Evolutionary conservation across 139 green algal genomes (phyloP).

Genomic region (Ettlia oleoabundans): DNA sequence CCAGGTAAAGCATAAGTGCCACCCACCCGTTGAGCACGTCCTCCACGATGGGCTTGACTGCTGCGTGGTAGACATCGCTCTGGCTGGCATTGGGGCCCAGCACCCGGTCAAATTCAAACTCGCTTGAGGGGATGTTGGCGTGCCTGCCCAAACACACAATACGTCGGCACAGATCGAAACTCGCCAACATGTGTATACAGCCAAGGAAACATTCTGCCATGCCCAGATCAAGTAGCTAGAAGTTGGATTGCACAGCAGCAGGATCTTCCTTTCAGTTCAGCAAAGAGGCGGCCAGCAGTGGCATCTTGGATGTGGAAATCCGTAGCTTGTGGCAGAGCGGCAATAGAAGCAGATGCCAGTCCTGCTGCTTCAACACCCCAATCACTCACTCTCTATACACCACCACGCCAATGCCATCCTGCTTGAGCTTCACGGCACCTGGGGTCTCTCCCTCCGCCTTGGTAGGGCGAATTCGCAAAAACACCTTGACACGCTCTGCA

Average conservation of each 20-base stretch:
- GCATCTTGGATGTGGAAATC: too few relatives aligned
- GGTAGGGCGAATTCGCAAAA: conserved; percentile 50
- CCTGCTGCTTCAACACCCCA: too few relatives aligned
- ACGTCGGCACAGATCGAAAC: not conserved
- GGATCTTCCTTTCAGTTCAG: too few relatives aligned
- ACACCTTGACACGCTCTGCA: conserved; percentile 59
- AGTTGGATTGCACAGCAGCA: too few relatives aligned
- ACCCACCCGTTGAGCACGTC: conserved; percentile 73
- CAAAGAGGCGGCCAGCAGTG: too few relatives aligned
- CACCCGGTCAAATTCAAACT: conserved; percentile 66
- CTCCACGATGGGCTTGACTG: conserved; percentile 66
- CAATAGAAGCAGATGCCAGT: too few relatives aligned
- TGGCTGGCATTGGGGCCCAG: conserved; percentile 63
- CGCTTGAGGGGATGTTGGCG: conserved; percentile 6
- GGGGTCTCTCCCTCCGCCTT: conserved; percentile 39
- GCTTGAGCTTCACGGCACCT: conserved; percentile 32
- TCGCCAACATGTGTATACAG: too few relatives aligned
- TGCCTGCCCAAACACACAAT: not conserved
- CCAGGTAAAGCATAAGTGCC: too few relatives aligned
- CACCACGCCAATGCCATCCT: conserved; percentile 26
- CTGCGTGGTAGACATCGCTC: conserved; percentile 74
- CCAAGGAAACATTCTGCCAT: too few relatives aligned
- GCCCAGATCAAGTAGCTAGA: too few relatives aligned
- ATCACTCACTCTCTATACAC: conserved; percentile 44
- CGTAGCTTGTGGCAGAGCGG: too few relatives aligned